phyloP scores from a whole-genome alignment of 768 basidiomycete species.

The Hericium coralloides region DNA sequence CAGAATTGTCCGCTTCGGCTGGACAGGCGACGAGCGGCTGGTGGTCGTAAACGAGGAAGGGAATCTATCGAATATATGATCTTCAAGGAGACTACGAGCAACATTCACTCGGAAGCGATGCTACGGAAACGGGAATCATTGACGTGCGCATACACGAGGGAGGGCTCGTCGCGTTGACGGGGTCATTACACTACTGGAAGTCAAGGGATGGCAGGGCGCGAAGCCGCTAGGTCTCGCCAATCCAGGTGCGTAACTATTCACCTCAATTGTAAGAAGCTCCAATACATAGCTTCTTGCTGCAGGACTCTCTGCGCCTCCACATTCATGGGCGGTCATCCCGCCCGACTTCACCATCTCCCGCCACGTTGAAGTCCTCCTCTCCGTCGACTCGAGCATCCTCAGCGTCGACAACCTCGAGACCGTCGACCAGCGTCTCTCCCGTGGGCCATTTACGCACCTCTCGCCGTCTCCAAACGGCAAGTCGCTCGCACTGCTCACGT shows the following conservation, averaged over 20 bases:
- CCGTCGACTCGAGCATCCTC: constrained; percentile 71
- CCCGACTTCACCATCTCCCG: constrained; percentile 85
- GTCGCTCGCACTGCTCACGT: constrained; percentile 76
- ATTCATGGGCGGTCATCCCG: constrained; percentile 83
- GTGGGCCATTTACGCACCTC: constrained; percentile 84
- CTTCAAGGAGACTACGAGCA: constrained; percentile 81
- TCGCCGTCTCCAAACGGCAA: constrained; percentile 92
- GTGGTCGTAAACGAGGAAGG: constrained; percentile 85
- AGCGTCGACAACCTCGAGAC: constrained; percentile 85
- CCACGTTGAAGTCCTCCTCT: constrained; percentile 84
- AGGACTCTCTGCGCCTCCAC: constrained; percentile 74
- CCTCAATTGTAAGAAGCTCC: not conserved
- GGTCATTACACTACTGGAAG: constrained; percentile 71
- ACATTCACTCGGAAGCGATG: constrained; percentile 75
- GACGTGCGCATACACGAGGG: constrained; percentile 82
- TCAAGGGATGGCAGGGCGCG: constrained; percentile 82
- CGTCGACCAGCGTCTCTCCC: constrained; percentile 78
- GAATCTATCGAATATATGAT: constrained; percentile 84
- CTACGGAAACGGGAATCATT: constrained; percentile 71
- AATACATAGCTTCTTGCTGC: not conserved
- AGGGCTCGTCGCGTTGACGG: constrained; percentile 81
- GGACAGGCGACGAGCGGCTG: constrained; percentile 76
- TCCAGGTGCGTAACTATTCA: constrained; percentile 46
- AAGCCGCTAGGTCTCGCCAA: constrained; percentile 65
- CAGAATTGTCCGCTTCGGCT: constrained; percentile 74